Conservation (phyloP, 2,329 filamentous ascomycete genomes). For the Alternaria longipes region DNA sequence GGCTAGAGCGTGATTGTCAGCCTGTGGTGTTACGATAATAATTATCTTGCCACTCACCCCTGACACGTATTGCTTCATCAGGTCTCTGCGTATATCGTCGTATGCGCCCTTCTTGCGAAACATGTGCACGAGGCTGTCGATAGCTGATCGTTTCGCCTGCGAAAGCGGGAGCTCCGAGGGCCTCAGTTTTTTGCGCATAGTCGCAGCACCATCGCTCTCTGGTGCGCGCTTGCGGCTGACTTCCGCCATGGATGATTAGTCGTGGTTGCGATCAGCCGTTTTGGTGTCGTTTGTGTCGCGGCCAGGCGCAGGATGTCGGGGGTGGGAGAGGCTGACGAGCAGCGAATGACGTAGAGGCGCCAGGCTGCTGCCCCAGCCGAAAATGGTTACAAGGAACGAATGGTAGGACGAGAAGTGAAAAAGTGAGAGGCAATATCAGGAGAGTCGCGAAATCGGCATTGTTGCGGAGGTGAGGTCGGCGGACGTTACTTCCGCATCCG, state of each 20-base stretch:
- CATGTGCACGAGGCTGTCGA: constrained; percentile 78
- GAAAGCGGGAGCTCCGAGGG: constrained; percentile 78
- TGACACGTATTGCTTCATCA: constrained; percentile 77
- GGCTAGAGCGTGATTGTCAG: constrained; percentile 59
- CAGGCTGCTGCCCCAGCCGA: neutral
- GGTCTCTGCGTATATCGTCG: constrained; percentile 77
- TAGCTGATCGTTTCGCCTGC: constrained; percentile 75
- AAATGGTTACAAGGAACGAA: constrained; percentile 12
- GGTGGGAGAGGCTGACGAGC: neutral
- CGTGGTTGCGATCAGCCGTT: constrained; percentile 11
- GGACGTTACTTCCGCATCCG: constrained; percentile 29
- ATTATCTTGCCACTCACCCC: constrained; percentile 62
- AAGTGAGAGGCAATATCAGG: constrained; percentile 6
- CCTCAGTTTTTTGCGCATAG: constrained; percentile 69
- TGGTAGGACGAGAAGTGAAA: constrained; percentile 8
- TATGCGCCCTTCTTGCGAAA: constrained; percentile 91
- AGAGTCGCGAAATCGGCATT: constrained; percentile 7
- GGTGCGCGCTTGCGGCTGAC: constrained; percentile 43
- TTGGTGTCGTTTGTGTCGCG: constrained; percentile 2
- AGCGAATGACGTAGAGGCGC: constrained; percentile 12
- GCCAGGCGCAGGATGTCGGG: constrained; percentile 10
- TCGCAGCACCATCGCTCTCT: constrained; percentile 40
- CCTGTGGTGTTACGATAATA: constrained; percentile 36
- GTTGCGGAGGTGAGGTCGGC: constrained; percentile 17
- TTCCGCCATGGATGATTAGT: constrained; percentile 41